Base-by-base conservation (phyloP, 225 moss, liverwort and hornwort genomes). In the Pseudisothecium myosuroides region DNA sequence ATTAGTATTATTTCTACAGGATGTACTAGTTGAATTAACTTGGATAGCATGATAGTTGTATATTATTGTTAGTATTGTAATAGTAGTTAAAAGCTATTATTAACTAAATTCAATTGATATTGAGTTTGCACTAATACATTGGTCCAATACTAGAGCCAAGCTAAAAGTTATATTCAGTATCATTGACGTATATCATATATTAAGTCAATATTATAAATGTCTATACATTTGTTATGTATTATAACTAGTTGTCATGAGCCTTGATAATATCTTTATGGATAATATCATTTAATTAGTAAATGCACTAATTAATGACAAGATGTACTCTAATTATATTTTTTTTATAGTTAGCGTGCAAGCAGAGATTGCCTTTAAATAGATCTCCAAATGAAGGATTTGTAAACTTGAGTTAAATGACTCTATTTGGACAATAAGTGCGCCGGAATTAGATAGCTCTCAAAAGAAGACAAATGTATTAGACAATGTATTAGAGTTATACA, bases 1-100 rank as follows among this genome's bases (percentile, higher is more conserved):
- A 24, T 41, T 41, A 14, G 4, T 68, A 2, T 14, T 39, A 39
- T 23, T 69, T 69, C 0, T 69, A 0, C 0, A 0, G 0, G 2
- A 12, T 69, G 3, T 2, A 69, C 0, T 39, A 23, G 23, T 14
- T 39, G 23, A 69, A 23, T 69, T 69, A 69, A 69, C 23, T 69
- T 39, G 1, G n/a, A 2, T 68, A 68, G 13, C 7, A 23, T 23
- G 13, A 7, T n/a, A 7, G 11, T n/a, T 23, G 7, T 68, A n/a
- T 22, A n/a, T 7, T n/a, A 37, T 6, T n/a, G 1, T n/a, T n/a
- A n/a, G n/a, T n/a, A 22, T 12, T 68, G 1, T 39, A 39, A 39
- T 39, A 69, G 14, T 66, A 0, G 20, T 36, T 66, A 6, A 19
- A 66, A 20, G 11, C 2, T 11, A 66, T 11, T 64, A 32, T 8